These are phyloP conservation scores for Colletotrichum godetiae DNA, from an alignment of 2,329 filamentous ascomycete species.

Conservation along the genomic window DNA sequence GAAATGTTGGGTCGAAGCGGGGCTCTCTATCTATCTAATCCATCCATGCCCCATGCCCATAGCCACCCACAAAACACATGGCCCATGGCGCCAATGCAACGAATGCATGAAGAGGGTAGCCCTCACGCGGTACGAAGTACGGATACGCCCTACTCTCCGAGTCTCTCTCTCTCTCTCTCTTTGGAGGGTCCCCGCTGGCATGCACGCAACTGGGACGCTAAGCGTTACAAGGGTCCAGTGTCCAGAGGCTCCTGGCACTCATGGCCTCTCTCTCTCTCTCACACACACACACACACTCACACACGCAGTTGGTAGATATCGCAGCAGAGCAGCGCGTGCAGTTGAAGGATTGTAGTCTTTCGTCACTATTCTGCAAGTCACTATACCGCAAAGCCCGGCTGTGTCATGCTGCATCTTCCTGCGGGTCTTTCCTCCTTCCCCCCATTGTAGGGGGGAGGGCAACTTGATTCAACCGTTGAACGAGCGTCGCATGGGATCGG, in stretches of 20 bases:
- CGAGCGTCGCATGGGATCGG: neutral
- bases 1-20: slow-evolving; percentile 36
- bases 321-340: neutral
- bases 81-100: slow-evolving; percentile 17
- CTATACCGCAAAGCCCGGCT: neutral
- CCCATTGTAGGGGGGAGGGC: neutral
- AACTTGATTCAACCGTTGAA: neutral
- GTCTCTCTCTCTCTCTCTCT: neutral
- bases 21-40: slow-evolving; percentile 28
- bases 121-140: neutral
- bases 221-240: slow-evolving; percentile 1
- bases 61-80: slow-evolving; percentile 6
- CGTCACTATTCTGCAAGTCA: neutral
- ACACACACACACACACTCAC: neutral
- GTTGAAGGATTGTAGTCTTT: neutral
- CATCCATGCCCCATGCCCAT: slow-evolving; percentile 26
- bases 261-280: too few relatives aligned
- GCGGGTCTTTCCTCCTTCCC: neutral
- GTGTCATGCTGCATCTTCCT: neutral
- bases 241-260: slow-evolving; percentile 16
- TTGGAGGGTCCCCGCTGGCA: neutral
- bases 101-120: slow-evolving; percentile 8
- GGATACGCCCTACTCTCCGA: neutral
- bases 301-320: neutral
- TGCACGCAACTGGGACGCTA: slow-evolving; percentile 10